Evolutionary conservation across 805 yeast species (phyloP), one percentile per base, ranked within the genome.

Genomic region (Phaffomyces thermotolerans): DNA sequence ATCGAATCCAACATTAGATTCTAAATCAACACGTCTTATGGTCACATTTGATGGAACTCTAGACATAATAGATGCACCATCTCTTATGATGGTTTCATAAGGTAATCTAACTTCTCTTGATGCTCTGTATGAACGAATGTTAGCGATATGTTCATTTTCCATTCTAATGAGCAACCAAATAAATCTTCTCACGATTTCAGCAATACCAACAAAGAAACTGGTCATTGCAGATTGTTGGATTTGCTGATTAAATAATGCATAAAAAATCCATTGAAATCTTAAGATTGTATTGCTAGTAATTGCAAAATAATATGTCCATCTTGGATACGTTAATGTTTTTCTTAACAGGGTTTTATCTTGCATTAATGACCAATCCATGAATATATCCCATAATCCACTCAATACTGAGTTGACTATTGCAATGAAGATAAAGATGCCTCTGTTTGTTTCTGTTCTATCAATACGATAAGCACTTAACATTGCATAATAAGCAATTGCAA

Each of bases 141-240:
- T 91, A 1, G 97, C 81, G 38, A 90, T 82, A 62, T 93, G 99
- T 63, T 93, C 98, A 63, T 93, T 93, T 54, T 93, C 99, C 75
- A 93, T 84, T 66, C 99, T 80, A 68, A 93, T 83, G 39, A 85
- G 76, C 8, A 88, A 72, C 99, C 99, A 93, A 13, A 91, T 67
- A 52, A 87, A 84, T 58, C 99, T 72, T 59, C 99, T 74, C 3
- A 84, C 30, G 4, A 88, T 64, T 62, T 93, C 99, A 0, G 93
- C 87, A 25, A 85, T 51, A 0, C 95, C 96, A 39, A 93, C 77
- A 40, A 77, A 71, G 58, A 91, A 90, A 59, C 95, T 81, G 2
- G 95, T 83, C 20, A 77, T 75, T 0, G 95, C 95, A 58, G 91
- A 84, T 57, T 91, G 96, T 63, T 85, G 91, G 46, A 88, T 78